phyloP scores from a whole-genome alignment of 768 basidiomycete genomes.

The Tylopilus sp. region DNA sequence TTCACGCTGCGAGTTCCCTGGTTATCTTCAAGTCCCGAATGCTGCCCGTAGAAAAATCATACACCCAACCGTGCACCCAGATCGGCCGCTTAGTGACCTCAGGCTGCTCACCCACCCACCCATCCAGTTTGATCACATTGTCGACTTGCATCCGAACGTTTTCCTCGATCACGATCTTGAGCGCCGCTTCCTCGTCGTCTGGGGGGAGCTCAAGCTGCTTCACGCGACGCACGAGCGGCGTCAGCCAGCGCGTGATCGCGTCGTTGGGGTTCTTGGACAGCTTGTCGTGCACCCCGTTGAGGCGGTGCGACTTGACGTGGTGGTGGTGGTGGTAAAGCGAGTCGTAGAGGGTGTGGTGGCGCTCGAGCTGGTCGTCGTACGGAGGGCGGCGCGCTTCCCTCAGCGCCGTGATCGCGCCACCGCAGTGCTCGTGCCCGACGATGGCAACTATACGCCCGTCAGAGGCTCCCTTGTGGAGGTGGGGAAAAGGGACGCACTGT shows the following conservation, averaged over 20 bases:
- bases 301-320: slow-evolving; percentile 21
- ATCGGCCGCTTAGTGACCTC: slow-evolving; percentile 33
- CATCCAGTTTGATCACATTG: not conserved
- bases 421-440: slow-evolving; percentile 82
- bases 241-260: slow-evolving; percentile 69
- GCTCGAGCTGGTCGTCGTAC: not conserved
- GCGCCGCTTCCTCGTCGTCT: slow-evolving; percentile 27
- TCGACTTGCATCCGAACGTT: slow-evolving; percentile 49
- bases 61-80: slow-evolving; percentile 74
- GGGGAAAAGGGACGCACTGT: slow-evolving; percentile 52
- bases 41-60: slow-evolving; percentile 56
- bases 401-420: slow-evolving; percentile 54
- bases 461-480: slow-evolving; percentile 2
- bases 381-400: slow-evolving; percentile 2
- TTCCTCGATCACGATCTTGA: slow-evolving; percentile 42
- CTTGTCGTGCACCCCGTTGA: slow-evolving; percentile 14
- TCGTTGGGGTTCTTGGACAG: slow-evolving; percentile 32
- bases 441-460: slow-evolving; percentile 52
- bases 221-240: slow-evolving; percentile 57
- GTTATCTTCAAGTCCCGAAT: slow-evolving; percentile 56
- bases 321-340: slow-evolving; percentile 17
- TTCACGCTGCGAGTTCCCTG: slow-evolving; percentile 15
- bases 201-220: slow-evolving; percentile 35
- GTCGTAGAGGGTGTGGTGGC: slow-evolving; percentile 11
- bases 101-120: not conserved